phyloP scores from a whole-genome alignment of 2,329 filamentous ascomycete species.

The Pseudogymnoascus sp. region DNA sequence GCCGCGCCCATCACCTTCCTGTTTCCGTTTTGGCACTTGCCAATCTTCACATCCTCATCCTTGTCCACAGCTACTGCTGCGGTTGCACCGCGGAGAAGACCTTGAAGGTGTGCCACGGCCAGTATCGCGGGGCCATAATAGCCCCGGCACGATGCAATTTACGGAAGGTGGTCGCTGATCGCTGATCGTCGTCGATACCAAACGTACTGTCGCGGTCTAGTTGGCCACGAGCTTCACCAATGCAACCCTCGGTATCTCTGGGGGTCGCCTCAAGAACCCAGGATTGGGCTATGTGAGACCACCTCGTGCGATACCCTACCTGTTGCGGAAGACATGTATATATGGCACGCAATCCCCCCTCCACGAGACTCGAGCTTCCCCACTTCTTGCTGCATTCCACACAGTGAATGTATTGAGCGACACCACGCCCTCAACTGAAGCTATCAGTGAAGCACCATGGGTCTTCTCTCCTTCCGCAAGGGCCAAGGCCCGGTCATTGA shows the following conservation, averaged over 20 bases:
- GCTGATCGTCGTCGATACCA: neutral
- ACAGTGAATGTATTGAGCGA: neutral
- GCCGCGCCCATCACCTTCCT: neutral
- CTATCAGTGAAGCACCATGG: neutral
- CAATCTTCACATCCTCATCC: neutral
- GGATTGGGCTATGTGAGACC: neutral
- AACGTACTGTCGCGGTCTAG: neutral
- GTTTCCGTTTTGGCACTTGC: neutral
- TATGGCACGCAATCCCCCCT: neutral
- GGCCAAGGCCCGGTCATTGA: neutral
- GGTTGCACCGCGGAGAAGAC: neutral
- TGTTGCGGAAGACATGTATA: neutral
- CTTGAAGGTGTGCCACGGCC: neutral
- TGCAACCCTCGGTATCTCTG: neutral
- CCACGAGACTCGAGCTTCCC: neutral
- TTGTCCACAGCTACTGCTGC: neutral
- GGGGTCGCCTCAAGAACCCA: neutral
- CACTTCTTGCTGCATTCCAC: neutral
- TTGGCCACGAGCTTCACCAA: neutral
- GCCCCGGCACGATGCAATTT: neutral
- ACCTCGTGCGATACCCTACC: neutral
- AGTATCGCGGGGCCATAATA: neutral
- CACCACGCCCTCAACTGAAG: neutral
- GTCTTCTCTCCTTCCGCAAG: constrained; percentile 1
- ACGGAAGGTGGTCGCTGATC: constrained; percentile 1